A percentile compares a stretch with the other conserved stretches of the same genome.
Conservation (phyloP, 176 grass and related monocot species). For the Carex cristatella region DNA sequence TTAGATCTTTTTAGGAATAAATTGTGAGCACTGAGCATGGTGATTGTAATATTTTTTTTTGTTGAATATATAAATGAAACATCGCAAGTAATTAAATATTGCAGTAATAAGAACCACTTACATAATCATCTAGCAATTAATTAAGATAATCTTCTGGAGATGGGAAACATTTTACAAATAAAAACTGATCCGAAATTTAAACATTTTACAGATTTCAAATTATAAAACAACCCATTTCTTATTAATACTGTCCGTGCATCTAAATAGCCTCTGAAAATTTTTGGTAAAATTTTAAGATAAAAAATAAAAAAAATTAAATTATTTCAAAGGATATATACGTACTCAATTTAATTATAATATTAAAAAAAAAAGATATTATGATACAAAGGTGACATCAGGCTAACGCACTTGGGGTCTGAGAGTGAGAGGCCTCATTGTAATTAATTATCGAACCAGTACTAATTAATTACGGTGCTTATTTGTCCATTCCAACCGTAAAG, state of each 20-base stretch:
- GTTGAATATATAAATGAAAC: background rate
- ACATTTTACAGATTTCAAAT: no score
- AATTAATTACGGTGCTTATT: background rate
- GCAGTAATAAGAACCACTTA: background rate
- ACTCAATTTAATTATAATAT: no score
- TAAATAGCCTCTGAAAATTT: no score
- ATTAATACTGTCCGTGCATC: no score
- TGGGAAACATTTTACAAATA: no score
- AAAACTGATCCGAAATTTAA: no score
- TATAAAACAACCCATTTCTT: no score
- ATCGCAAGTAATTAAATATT: background rate
- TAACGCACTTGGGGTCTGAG: background rate
- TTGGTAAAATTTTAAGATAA: no score
- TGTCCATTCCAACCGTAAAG: background rate
- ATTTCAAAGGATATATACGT: no score
- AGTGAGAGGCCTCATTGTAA: background rate
- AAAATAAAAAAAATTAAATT: no score
- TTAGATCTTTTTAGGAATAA: no score
- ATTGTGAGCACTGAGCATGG: background rate
- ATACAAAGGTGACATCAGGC: constrained; percentile 9
- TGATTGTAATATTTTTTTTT: background rate
- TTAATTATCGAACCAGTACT: background rate
- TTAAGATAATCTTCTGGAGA: no score
- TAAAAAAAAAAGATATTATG: background rate
- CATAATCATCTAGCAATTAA: background rate